These are phyloP conservation scores for Draba incana DNA, from an alignment of 345 rosid genomes.

Conservation along the genomic window DNA sequence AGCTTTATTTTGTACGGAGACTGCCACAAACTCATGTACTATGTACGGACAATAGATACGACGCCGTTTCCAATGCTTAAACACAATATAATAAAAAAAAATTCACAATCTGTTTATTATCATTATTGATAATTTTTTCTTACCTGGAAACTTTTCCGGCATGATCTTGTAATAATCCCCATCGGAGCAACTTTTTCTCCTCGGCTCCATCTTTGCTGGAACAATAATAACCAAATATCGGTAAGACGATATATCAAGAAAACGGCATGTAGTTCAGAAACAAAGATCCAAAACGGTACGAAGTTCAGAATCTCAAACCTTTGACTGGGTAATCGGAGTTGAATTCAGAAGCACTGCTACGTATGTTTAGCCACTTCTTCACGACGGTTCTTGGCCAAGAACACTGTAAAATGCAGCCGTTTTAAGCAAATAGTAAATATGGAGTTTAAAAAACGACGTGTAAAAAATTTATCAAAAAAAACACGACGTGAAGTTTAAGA, in stretches of 20 bases:
- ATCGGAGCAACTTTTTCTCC: conserved; percentile 80
- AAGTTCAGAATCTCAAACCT: conserved; percentile 46
- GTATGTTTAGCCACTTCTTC: conserved; percentile 84
- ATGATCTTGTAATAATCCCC: conserved; percentile 51
- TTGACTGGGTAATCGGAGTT: conserved; percentile 62
- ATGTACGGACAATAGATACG: conserved; percentile 14
- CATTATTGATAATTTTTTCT: neutral
- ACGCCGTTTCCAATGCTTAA: conserved; percentile 23
- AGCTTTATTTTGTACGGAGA: conserved; percentile 36
- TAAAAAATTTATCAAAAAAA: too few species aligned
- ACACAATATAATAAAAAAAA: conserved; percentile 1
- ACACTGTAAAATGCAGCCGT: conserved; percentile 45
- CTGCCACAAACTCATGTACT: conserved; percentile 25
- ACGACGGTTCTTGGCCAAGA: conserved; percentile 80
- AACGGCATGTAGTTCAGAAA: neutral
- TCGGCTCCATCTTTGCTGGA: conserved; percentile 45
- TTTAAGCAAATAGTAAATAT: neutral
- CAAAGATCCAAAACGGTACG: neutral
- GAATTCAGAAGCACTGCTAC: conserved; percentile 66
- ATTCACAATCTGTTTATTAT: neutral
- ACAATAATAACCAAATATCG: neutral
- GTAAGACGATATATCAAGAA: neutral
- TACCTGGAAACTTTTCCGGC: conserved; percentile 72
- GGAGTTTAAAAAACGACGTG: conserved; percentile 1
- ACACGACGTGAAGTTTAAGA: conserved; percentile 13